A percentile compares a stretch with the other conserved stretches of the same genome.
Conservation (phyloP, 768 basidiomycete species). For the Obba rivulosa region DNA sequence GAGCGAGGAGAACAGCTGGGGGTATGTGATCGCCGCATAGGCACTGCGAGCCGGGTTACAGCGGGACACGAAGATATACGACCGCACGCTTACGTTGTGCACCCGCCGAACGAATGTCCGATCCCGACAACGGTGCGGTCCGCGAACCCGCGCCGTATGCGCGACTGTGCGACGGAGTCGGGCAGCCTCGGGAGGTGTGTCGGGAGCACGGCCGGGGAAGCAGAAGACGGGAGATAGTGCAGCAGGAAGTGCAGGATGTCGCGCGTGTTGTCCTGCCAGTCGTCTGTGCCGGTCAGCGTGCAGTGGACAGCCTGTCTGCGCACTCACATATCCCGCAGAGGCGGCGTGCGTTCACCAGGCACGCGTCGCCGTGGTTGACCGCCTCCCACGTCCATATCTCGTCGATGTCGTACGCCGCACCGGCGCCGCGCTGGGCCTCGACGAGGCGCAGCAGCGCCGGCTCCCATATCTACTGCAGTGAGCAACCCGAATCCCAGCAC, state of each 20-base stretch:
- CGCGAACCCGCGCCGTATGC: conserved; percentile 43
- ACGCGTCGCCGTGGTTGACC: conserved; percentile 83
- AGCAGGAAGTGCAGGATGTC: conserved; percentile 76
- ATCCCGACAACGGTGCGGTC: conserved; percentile 57
- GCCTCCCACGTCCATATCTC: conserved; percentile 83
- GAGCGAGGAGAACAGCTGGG: conserved; percentile 64
- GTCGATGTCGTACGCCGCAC: conserved; percentile 39
- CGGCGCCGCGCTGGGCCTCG: conserved; percentile 23
- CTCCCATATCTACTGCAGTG: conserved; percentile 65
- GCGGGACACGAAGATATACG: conserved; percentile 1
- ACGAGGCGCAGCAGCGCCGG: conserved; percentile 54
- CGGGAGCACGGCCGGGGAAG: conserved; percentile 33
- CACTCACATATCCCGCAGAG: conserved; percentile 57
- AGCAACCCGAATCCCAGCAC: not conserved
- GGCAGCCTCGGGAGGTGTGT: conserved; percentile 49
- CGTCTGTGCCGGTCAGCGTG: conserved; percentile 37
- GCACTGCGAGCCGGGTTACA: conserved; percentile 31
- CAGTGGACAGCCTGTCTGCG: not conserved
- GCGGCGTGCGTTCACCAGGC: conserved; percentile 53
- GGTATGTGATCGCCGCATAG: conserved; percentile 59
- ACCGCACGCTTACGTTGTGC: conserved; percentile 51
- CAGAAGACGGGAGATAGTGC: conserved; percentile 52
- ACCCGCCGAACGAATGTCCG: conserved; percentile 86
- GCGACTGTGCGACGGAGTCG: conserved; percentile 31
- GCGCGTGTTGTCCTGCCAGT: conserved; percentile 73